Evolutionary conservation across 257 asterid genomes (phyloP), one percentile per base, ranked within the genome.

Genomic region (Nicotiana undulata): DNA sequence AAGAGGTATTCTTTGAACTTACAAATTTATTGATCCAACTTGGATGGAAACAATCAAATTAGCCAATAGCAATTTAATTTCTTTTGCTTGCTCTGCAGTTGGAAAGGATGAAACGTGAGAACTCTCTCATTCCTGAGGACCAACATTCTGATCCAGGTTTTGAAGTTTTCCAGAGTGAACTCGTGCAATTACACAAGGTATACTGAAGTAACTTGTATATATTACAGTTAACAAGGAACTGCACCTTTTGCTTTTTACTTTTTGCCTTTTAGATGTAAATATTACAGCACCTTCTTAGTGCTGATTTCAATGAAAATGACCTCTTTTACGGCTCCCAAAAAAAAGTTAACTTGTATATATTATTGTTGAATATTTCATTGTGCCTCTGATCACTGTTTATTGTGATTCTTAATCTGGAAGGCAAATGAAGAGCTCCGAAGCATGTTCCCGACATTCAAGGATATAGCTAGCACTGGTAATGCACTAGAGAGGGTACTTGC

Each of bases 401-500:
- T 44, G 26, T 46, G 83, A 1, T 49, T 80, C 9, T 76, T 66
- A 59, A 51, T 63, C 59, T 63, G 74, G 77, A 85, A 96, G 99
- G 93, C 90, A 80, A 96, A 96, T 80, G 96, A 92, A 83, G 92
- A 92, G 87, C 95, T 96, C 82, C 83, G 89, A 84, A 91, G 86
- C 90, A 91, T 94, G 88, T 92, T 90, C 83, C 98, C 98, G 13
- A 84, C 76, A 56, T 91, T 90, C 81, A 81, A 87, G 83, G 97
- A 92, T 70, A 86, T 90, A 75, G 80, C 95, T 17, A 81, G 87
- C 74, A 83, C 86, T 81, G 98, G 96, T 63, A 96, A 92, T 83
- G 94, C 98, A 11, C 82, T 96, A 82, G 95, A 94, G 86, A 88
- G 96, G 83, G 97, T 96, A 82, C 94, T 96, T 80, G 98, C 97